Conservation (phyloP, 805 yeast genomes). For the Torulaspora gathmanii region DNA sequence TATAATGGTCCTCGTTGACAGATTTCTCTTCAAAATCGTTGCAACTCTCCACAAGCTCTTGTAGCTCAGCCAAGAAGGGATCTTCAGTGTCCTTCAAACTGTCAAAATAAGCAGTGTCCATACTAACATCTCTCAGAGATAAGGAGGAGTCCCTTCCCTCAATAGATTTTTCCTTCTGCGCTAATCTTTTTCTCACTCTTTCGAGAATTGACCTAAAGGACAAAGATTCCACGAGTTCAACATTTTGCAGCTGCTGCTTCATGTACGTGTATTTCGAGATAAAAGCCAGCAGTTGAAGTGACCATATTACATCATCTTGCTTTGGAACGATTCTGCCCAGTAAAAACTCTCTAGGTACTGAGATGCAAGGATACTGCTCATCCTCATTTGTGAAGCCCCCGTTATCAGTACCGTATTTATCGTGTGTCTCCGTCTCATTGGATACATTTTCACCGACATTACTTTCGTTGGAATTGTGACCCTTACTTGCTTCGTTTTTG, state of each 20-base stretch:
- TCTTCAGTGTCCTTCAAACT: slow-evolving; percentile 10
- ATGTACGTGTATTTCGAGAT: slow-evolving; percentile 84
- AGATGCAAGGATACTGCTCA: slow-evolving; percentile 26
- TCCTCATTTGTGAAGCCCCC: slow-evolving; percentile 16
- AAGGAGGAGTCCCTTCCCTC: background rate
- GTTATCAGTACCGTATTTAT: slow-evolving; percentile 6
- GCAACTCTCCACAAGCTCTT: slow-evolving; percentile 8
- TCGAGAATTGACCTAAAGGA: slow-evolving; percentile 43
- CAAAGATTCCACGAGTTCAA: slow-evolving; percentile 69
- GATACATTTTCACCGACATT: background rate
- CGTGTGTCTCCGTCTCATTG: slow-evolving; percentile 4
- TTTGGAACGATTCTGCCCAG: slow-evolving; percentile 80
- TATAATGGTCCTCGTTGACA: slow-evolving; percentile 1
- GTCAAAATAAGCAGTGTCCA: slow-evolving; percentile 7
- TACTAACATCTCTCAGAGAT: slow-evolving; percentile 8
- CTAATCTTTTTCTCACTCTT: slow-evolving; percentile 16
- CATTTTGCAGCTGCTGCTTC: slow-evolving; percentile 66
- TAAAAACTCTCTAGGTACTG: slow-evolving; percentile 50
- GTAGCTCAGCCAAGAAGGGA: slow-evolving; percentile 21
- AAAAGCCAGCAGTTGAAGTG: slow-evolving; percentile 84
- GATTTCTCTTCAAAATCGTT: background rate
- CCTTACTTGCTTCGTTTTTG: background rate
- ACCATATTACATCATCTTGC: slow-evolving; percentile 92
- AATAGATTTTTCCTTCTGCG: background rate
- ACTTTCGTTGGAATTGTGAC: background rate